These are phyloP conservation scores for Paramecium biaurelia DNA, from an alignment of 73 alveolate genomes.

Conservation along the genomic window DNA sequence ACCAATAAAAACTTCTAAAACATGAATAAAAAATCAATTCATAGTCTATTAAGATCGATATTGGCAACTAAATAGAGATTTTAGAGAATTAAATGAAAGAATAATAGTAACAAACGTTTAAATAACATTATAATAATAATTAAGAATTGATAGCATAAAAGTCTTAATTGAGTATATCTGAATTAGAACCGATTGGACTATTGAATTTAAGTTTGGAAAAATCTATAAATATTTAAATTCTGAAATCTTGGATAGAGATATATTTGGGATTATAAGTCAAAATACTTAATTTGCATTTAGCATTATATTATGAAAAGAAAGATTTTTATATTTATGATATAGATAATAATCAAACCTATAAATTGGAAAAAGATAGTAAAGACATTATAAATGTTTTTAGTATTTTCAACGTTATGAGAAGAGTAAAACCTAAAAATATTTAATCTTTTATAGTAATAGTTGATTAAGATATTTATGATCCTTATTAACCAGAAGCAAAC, in stretches of 20 bases:
- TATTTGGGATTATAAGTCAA: background rate
- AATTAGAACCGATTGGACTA: background rate
- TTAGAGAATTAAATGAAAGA: background rate
- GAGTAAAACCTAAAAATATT: background rate
- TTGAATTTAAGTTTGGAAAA: background rate
- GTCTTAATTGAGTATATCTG: background rate
- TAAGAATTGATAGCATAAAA: background rate
- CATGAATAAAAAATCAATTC: background rate
- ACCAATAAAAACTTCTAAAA: background rate
- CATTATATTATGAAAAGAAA: background rate
- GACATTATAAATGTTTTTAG: background rate
- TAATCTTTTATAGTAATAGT: background rate
- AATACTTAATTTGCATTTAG: background rate
- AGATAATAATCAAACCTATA: background rate
- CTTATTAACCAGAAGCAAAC: background rate
- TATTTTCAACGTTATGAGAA: background rate
- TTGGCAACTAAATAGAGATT: background rate
- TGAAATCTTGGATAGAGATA: background rate
- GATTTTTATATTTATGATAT: background rate
- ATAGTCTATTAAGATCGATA: background rate
- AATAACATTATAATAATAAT: background rate
- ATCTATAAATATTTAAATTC: background rate
- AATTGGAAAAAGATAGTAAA: background rate
- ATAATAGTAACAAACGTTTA: background rate
- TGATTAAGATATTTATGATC: constrained; percentile 50